These are phyloP conservation scores for Metschnikowia noctiluminum DNA, from an alignment of 805 yeast genomes.

Conservation along the genomic window DNA sequence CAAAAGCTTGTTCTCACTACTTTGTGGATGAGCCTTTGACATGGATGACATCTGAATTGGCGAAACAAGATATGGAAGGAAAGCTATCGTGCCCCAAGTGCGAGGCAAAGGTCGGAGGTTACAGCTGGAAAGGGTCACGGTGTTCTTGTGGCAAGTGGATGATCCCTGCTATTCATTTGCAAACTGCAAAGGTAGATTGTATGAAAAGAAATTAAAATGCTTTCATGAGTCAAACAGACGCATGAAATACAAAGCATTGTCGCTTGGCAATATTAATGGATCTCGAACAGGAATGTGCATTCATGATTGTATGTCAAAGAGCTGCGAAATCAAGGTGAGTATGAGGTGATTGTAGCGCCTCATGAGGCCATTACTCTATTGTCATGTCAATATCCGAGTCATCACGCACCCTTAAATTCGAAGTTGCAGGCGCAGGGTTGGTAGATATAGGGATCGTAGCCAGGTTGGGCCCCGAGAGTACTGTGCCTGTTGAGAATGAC, in stretches of 20 bases:
- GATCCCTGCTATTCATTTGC: slow-evolving; percentile 84
- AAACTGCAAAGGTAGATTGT: slow-evolving; percentile 76
- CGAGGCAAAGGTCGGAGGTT: slow-evolving; percentile 80
- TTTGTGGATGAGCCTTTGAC: slow-evolving; percentile 76
- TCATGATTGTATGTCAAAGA: not conserved
- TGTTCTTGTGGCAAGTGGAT: slow-evolving; percentile 97
- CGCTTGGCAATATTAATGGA: too few relatives aligned
- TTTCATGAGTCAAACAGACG: not conserved
- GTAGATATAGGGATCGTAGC: slow-evolving; percentile 1
- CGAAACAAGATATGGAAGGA: slow-evolving; percentile 78
- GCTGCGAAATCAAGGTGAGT: too few relatives aligned
- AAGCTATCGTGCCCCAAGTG: slow-evolving; percentile 84
- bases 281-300: not conserved
- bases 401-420: slow-evolving; percentile 20
- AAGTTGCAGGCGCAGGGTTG: slow-evolving; percentile 17
- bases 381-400: slow-evolving; percentile 44
- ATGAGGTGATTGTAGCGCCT: too few relatives aligned
- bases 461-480: slow-evolving; percentile 3
- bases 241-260: too few relatives aligned
- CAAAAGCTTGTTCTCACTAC: slow-evolving; percentile 71
- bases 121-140: slow-evolving; percentile 90
- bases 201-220: slow-evolving; percentile 23
- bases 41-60: slow-evolving; percentile 88
- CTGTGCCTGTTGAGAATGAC: slow-evolving; percentile 7
- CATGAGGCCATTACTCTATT: slow-evolving; percentile 31